Evolutionary conservation across 768 basidiomycete genomes (phyloP).

Genomic region (Suillus sp.): DNA sequence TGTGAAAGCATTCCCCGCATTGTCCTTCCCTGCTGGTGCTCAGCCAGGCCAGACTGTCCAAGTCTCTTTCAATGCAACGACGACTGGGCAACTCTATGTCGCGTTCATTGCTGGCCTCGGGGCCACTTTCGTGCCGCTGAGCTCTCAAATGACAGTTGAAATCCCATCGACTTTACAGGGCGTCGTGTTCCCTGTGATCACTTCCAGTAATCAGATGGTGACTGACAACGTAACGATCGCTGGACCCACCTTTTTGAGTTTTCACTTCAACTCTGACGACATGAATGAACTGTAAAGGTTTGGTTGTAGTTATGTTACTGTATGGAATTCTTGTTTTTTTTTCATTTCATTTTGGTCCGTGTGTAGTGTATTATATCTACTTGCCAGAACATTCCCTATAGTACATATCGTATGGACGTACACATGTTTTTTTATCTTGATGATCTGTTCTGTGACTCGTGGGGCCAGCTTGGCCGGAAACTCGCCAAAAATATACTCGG

Average conservation of each 20-base stretch:
- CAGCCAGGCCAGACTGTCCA: conserved; percentile 33
- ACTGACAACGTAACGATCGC: conserved; percentile 44
- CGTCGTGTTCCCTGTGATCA: conserved; percentile 41
- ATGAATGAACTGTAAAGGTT: background rate
- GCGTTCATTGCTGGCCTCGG: conserved; percentile 40
- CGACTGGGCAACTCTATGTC: conserved; percentile 29
- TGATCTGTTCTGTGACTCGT: background rate
- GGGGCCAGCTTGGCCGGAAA: background rate
- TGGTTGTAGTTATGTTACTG: background rate
- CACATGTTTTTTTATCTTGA: background rate
- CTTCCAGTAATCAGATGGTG: conserved; percentile 32
- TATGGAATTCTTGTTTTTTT: background rate
- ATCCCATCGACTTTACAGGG: conserved; percentile 31
- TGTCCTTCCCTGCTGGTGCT: conserved; percentile 37
- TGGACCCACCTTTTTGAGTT: conserved; percentile 38
- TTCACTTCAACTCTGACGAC: conserved; percentile 27
- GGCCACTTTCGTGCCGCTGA: conserved; percentile 34
- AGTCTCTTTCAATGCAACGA: conserved; percentile 27
- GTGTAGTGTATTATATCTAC: background rate
- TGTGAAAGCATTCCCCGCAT: conserved; percentile 49
- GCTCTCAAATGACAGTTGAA: conserved; percentile 17
- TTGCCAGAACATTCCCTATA: background rate
- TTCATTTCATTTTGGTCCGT: background rate
- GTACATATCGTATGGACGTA: background rate
- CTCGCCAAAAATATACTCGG: too few relatives aligned